Evolutionary conservation across 768 basidiomycete species (phyloP), one percentile per base, ranked within the genome.

Genomic region (Tephrocybe rancida): DNA sequence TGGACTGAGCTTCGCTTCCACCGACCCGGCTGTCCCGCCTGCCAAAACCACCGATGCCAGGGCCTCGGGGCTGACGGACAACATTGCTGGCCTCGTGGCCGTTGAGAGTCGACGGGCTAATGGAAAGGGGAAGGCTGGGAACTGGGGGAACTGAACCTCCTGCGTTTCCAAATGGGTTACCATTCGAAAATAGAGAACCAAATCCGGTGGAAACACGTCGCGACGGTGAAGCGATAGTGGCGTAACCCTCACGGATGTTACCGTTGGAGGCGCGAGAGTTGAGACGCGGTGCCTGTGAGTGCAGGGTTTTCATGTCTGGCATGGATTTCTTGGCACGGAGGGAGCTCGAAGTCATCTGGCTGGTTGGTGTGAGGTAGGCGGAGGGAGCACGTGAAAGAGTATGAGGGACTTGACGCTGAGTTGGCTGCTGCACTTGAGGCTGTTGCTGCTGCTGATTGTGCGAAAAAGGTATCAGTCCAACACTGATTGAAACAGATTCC

Each of bases 291-390:
- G 87, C 86, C 62, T 87, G 85, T 16, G 86, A 78, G 56, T 92
- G 91, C 58, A 93, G 71, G 14, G 88, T 88, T 74, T 92, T 92
- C 85, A 98, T 86, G 71, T 98, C 94, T 2, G 97, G 97, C 97
- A 98, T 98, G 21, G 94, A 96, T 74, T 97, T 97, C 79, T 98
- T 98, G 70, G 88, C 85, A 37, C 95, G 87, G 50, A 98, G 81
- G 37, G 84, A 76, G 43, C 75, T 78, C 59, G 70, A 76, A 60
- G 75, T 73, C 53, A 71, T 73, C 52, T 73, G 78, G 63, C 73
- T 70, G 5, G 81, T 71, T 18, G 87, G 80, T 11, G 82, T 79
- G 21, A 92, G 80, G 66, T 92, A 93, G 8, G 89, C 85, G 10
- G 91, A 91, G 16, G 90, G 90, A 4, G 88, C 86, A 43, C 92